Evolutionary conservation across 495 filamentous ascomycete species (phyloP), one percentile per base, ranked within the genome.

Genomic region (Venustampulla echinocandica): DNA sequence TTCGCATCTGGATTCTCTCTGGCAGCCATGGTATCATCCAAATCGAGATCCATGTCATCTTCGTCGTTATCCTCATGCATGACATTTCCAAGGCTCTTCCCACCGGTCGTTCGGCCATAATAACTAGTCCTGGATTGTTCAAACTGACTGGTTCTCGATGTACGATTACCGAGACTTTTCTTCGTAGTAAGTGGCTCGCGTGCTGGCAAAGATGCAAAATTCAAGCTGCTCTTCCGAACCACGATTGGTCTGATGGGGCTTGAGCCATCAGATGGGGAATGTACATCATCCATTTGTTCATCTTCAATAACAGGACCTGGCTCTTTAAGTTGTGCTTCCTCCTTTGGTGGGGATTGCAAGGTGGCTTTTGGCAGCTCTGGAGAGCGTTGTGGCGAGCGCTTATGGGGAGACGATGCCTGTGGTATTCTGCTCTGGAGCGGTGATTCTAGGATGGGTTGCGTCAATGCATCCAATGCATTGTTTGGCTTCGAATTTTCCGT

Each of bases 161-260:
- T 59, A 23, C 85, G 73, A 22, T 76, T 73, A 22, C 84, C 84
- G 24, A 82, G 77, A 54, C 90, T 80, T 63, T 87, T 90, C 63
- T 87, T 85, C 47, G 82, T 77, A 15, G 77, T 78, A 32, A 95
- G 68, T 21, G 90, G 92, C 59, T 96, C 90, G 30, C 92, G 80
- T 6, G 90, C 86, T 41, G 92, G 92, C 2, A 98, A 69, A 2
- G 92, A 85, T 10, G 93, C 84, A 64, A 98, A 96, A 41, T 80
- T 90, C 41, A 97, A 71, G 55, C 90, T 96, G 63, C 88, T 95
- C 69, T 95, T 95, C 25, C 90, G 82, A 41, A 93, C 62, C 5
- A 35, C 34, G 65, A 74, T 24, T 54, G 61, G 21, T 68, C 58
- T 46, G 24, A 60, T 54, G 1, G 57, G 53, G 20, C 52, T 56